A percentile compares a stretch with the other conserved stretches of the same genome.
These are phyloP conservation scores for Podospora pseudopauciseta DNA, from an alignment of 495 filamentous ascomycete genomes.

Conservation along the genomic window DNA sequence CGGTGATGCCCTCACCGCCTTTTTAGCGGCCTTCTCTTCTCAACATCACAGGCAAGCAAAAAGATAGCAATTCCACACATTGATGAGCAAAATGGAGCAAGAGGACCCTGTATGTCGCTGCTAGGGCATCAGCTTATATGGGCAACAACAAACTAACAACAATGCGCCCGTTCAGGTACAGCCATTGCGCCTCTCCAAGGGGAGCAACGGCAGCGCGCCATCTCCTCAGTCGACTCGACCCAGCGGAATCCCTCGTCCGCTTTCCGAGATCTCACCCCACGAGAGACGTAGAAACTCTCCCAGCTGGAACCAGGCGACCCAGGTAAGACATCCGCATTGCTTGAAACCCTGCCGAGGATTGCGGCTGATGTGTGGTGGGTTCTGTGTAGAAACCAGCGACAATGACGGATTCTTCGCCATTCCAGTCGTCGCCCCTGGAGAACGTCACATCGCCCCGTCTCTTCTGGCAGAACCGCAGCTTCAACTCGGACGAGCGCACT, in stretches of 20 bases:
- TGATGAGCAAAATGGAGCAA: constrained; percentile 15
- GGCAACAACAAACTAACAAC: not conserved
- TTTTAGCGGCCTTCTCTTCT: not conserved
- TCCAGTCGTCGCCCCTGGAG: constrained; percentile 68
- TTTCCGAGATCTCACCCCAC: constrained; percentile 57
- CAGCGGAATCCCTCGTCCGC: constrained; percentile 48
- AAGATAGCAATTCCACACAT: not conserved
- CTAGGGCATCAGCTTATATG: too few species aligned
- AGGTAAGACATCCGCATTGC: constrained; percentile 48
- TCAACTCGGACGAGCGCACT: constrained; percentile 59
- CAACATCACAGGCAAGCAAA: not conserved
- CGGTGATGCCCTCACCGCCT: not conserved
- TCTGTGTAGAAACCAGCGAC: constrained; percentile 38
- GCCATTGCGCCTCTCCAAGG: constrained; percentile 57
- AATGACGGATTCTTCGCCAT: constrained; percentile 67
- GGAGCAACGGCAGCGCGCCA: constrained; percentile 38
- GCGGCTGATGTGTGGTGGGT: not conserved
- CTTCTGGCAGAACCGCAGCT: constrained; percentile 83
- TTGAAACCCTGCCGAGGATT: constrained; percentile 1
- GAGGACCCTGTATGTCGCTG: constrained; percentile 39
- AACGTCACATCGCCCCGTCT: constrained; percentile 65
- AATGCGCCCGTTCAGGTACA: constrained; percentile 39
- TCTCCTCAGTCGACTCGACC: constrained; percentile 40
- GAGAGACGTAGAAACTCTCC: constrained; percentile 68
- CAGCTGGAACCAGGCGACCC: constrained; percentile 65